Evolutionary conservation across 495 filamentous ascomycete genomes (phyloP), one percentile per base, ranked within the genome.

Genomic region (Xylaria intraflava): DNA sequence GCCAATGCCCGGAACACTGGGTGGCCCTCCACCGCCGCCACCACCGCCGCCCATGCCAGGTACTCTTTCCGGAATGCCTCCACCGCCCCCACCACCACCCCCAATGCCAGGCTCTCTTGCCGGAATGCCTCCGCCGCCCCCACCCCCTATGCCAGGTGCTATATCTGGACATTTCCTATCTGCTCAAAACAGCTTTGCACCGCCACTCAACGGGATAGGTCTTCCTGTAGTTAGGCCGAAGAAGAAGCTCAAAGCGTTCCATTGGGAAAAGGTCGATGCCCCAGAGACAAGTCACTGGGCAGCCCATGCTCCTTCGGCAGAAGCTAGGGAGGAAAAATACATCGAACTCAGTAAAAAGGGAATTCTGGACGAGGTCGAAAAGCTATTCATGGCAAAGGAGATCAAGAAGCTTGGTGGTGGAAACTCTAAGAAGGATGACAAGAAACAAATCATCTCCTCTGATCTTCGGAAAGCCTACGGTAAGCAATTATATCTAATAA

Each of bases 201-300:
- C 69, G 0, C 41, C 62, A 17, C 51, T 69, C 9, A 63, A 67
- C 14, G 72, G 71, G 11, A 72, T 83, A 41, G 72, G 78, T 38
- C 74, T 89, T 63, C 81, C 89, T 26, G 86, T 88, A 58, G 88
- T 88, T 23, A 78, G 92, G 59, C 91, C 94, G 29, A 97, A 96
- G 79, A 96, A 94, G 83, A 98, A 97, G 72, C 87, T 98, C 62
- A 98, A 98, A 81, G 91, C 93, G 31, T 80, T 98, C 56, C 93
- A 98, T 74, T 98, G 93, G 93, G 93, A 98, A 65, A 98, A 98
- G 72, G 87, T 98, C 33, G 93, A 98, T 69, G 78, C 89, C 46
- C 88, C 90, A 14, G 85, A 95, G 65, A 89, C 92, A 33, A 97
- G 93, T 30, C 89, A 97, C 55, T 98, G 94, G 94, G 93, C 93